Percentiles rank a stretch among this genome's conserved stretches.
Evolutionary conservation across 2,329 filamentous ascomycete species (phyloP).

Genomic region (Claviceps digitariae): DNA sequence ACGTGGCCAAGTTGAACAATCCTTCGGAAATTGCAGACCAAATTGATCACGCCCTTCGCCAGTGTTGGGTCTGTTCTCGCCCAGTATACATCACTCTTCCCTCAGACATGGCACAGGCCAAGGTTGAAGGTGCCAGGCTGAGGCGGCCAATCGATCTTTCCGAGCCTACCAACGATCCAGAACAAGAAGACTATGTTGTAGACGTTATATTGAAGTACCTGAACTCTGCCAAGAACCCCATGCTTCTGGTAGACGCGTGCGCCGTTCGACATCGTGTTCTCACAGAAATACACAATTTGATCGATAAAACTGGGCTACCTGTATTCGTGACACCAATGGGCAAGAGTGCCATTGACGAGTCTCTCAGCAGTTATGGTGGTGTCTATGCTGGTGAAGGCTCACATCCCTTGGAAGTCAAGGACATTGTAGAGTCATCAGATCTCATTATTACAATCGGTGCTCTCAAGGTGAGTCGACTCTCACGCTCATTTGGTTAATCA

Average conservation of each 20-base stretch:
- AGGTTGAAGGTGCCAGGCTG: constrained; percentile 61
- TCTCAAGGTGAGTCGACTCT: constrained; percentile 28
- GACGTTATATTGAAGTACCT: constrained; percentile 63
- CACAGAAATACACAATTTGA: constrained; percentile 56
- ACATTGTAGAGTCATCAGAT: constrained; percentile 54
- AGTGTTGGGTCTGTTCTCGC: constrained; percentile 60
- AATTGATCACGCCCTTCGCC: constrained; percentile 63
- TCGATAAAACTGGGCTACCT: constrained; percentile 61
- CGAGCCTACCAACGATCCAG: constrained; percentile 50
- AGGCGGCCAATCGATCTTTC: constrained; percentile 56
- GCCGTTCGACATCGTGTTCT: constrained; percentile 64
- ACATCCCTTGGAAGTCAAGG: constrained; percentile 45
- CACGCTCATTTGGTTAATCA: background rate
- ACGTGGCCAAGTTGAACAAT: constrained; percentile 56
- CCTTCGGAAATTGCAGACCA: constrained; percentile 55
- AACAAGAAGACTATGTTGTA: constrained; percentile 71
- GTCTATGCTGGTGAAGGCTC: constrained; percentile 76
- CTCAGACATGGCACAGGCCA: constrained; percentile 64
- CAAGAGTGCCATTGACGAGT: constrained; percentile 71
- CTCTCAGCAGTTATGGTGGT: constrained; percentile 61
- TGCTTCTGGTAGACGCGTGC: constrained; percentile 74
- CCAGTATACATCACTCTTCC: constrained; percentile 79
- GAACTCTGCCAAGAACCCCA: constrained; percentile 56
- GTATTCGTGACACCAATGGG: constrained; percentile 87
- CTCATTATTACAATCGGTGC: constrained; percentile 57